Conservation (phyloP, 2,329 filamentous ascomycete genomes). For the Zymoseptoria pseudotritici region DNA sequence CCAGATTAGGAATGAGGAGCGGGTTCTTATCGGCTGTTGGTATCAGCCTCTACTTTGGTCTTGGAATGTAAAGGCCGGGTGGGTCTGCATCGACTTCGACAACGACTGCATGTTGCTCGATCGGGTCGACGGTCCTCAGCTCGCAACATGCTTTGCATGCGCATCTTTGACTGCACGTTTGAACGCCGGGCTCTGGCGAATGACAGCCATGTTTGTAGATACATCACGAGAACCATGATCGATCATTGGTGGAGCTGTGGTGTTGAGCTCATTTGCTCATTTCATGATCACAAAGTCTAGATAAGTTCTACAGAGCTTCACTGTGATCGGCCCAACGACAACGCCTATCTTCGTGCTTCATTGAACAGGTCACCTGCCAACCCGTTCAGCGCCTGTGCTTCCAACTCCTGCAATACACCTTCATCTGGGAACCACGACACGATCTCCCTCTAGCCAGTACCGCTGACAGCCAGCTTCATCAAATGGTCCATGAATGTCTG, state of each 20-base stretch:
- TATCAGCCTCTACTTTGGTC: background rate
- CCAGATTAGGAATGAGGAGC: background rate
- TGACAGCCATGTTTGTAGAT: background rate
- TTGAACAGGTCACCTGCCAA: background rate
- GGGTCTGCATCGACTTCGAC: background rate
- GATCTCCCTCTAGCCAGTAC: constrained; percentile 23
- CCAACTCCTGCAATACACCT: background rate
- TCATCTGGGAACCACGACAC: background rate
- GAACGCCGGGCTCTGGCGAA: background rate
- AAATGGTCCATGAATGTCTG: constrained; percentile 99
- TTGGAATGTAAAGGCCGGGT: background rate
- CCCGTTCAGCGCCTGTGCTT: background rate
- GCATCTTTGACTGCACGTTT: background rate
- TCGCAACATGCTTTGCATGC: no score
- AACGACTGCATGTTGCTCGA: background rate
- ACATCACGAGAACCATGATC: background rate
- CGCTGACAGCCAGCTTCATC: constrained; percentile 65
- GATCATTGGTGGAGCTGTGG: background rate
- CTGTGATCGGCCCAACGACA: background rate
- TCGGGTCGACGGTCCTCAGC: background rate
- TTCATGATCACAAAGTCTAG: background rate
- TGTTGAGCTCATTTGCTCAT: background rate
- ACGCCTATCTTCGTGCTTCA: background rate
- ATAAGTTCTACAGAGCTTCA: background rate
- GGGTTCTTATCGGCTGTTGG: background rate